A percentile compares a stretch with the other conserved stretches of the same genome.
Evolutionary conservation across 169 alveolate species (phyloP).

Genomic region (Plasmodium billcollinsi): DNA sequence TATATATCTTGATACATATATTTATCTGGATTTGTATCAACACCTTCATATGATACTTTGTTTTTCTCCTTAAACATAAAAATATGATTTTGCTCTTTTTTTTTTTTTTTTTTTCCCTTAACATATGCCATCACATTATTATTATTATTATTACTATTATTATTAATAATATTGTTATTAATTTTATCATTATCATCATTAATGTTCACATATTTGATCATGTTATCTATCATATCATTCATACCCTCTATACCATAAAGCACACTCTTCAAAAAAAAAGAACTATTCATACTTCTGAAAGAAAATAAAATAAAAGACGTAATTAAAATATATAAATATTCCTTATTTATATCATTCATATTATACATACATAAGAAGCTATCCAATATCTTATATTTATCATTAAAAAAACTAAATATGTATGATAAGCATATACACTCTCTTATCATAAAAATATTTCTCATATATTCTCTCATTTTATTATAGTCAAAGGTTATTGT

Average conservation of each 20-base stretch:
- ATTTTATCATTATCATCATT: neutral
- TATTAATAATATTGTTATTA: no score
- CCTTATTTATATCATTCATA: slow-evolving; percentile 45
- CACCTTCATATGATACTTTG: no score
- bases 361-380: slow-evolving; percentile 50
- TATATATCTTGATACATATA: no score
- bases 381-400: slow-evolving; percentile 46
- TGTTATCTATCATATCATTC: slow-evolving; percentile 18
- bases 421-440: slow-evolving; percentile 60
- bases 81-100: no score
- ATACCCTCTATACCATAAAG: slow-evolving; percentile 22
- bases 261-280: slow-evolving; percentile 43
- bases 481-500: slow-evolving; percentile 34
- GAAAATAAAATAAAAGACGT: slow-evolving; percentile 57
- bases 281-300: slow-evolving; percentile 39
- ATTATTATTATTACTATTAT: no score
- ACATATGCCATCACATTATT: no score
- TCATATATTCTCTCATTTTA: slow-evolving; percentile 37
- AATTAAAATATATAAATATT: slow-evolving; percentile 49
- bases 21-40: no score
- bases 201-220: neutral
- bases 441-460: slow-evolving; percentile 51
- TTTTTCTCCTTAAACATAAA: no score
- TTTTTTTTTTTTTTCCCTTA: no score
- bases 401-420: slow-evolving; percentile 37